Evolutionary conservation across 2,329 filamentous ascomycete genomes (phyloP), one percentile per base, ranked within the genome.

Genomic region (Monilinia fructicola): DNA sequence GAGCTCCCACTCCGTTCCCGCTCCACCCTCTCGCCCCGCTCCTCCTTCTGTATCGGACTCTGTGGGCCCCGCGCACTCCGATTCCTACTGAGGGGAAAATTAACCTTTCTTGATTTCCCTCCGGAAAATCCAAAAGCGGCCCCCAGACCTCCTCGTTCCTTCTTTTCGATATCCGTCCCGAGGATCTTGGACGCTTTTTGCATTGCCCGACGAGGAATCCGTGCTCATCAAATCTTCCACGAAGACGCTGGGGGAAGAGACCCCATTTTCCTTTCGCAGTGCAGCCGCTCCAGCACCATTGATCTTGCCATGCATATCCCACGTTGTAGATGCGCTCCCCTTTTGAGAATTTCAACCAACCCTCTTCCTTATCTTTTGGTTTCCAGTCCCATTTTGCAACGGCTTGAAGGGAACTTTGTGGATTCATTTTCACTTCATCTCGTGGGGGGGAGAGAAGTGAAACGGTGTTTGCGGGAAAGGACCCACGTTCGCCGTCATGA

Each of bases 331-430:
- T 74, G 23, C 58, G 71, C n/a, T 76, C 75, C 9, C 74, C 74
- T 53, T 72, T 74, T n/a, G 58, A 70, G 31, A 76, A 74, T 21
- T 69, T 70, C 5, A 76, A 53, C 75, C 75, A 76, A 1, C 70
- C 69, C 14, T 70, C 72, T 35, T 74, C 73, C 60, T 74, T 74
- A 12, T 69, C 67, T 11, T 46, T 56, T 0, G 71, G 73, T 52
- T 74, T 75, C 69, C 75, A 75, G 59, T 76, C 74, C 75, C 75
- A 76, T 67, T 70, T 73, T 4, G 74, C 73, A 3, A 64, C 70
- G 1, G 73, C 73, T 7, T 67, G 63, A 1, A 76, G 58, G 31
- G 48, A 72, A 54, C 72, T 74, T 55, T 69, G 67, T 1, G 69
- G 38, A 54, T 73, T 72, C 73, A 76, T 75, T 12, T 72, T 40